phyloP scores from a whole-genome alignment of 139 green algal genomes.

The Dunaliella primolecta region DNA sequence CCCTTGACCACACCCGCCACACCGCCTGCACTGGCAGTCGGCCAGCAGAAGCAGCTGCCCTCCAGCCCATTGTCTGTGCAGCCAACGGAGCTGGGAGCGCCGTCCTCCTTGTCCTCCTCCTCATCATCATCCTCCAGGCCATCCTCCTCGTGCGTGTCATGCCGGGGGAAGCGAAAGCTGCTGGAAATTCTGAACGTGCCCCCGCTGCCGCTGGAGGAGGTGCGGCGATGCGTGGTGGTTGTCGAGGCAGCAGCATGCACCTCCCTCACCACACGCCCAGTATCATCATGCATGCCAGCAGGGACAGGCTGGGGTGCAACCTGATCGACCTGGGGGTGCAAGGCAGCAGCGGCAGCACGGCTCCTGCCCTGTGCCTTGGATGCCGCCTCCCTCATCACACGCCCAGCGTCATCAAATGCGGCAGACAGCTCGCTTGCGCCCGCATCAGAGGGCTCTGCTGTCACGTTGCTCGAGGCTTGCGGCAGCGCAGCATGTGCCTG shows the following conservation, averaged over 20 bases:
- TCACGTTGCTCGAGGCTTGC: too few relatives aligned
- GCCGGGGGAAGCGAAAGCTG: neutral
- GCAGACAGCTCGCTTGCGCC: neutral
- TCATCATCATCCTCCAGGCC: neutral
- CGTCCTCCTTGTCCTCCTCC: neutral
- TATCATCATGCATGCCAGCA: too few relatives aligned
- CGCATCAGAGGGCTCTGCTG: too few relatives aligned
- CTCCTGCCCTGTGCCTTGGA: too few relatives aligned
- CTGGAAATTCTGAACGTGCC: neutral
- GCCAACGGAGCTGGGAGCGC: too few relatives aligned
- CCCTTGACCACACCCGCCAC: neutral
- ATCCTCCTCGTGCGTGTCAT: neutral
- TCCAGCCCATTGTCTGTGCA: too few relatives aligned
- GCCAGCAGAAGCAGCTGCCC: neutral
- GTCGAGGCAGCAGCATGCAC: too few relatives aligned
- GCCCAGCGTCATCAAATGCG: neutral
- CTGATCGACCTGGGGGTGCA: too few relatives aligned
- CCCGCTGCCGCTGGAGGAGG: neutral
- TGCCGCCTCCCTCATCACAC: neutral
- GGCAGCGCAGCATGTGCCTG: too few relatives aligned
- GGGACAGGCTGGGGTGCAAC: too few relatives aligned
- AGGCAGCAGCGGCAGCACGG: too few relatives aligned
- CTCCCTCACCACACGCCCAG: neutral
- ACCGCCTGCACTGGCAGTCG: neutral
- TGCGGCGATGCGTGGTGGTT: neutral